phyloP scores from a whole-genome alignment of 805 yeast species.

The Ogataea trehaloabstinens region DNA sequence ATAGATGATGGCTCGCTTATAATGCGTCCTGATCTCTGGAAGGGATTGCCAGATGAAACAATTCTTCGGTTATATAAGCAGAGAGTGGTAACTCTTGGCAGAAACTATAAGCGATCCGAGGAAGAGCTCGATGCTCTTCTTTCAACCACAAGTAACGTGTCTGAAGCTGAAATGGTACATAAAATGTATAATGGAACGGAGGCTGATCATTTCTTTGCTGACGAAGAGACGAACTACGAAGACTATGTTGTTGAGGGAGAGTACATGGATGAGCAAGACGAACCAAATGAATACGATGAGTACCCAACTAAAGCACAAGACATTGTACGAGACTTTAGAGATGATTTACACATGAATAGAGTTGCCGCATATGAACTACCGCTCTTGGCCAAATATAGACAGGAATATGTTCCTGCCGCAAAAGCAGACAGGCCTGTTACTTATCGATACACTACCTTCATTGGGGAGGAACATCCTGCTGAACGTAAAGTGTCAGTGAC shows the following conservation, averaged over 20 bases:
- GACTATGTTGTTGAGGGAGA: constrained; percentile 36
- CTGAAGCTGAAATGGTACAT: constrained; percentile 27
- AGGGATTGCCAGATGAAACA: constrained; percentile 60
- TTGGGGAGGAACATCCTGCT: constrained; percentile 70
- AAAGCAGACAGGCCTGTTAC: constrained; percentile 49
- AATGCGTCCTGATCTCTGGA: constrained; percentile 69
- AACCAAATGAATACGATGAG: constrained; percentile 59
- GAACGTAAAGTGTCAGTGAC: constrained; percentile 66
- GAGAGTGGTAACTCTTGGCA: constrained; percentile 52
- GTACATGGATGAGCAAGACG: constrained; percentile 27
- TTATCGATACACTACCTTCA: constrained; percentile 69
- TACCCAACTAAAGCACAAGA: constrained; percentile 71
- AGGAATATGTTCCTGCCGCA: constrained; percentile 55
- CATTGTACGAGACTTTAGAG: constrained; percentile 67
- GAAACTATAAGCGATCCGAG: constrained; percentile 44
- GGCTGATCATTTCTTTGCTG: constrained; percentile 40
- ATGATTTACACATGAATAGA: constrained; percentile 71
- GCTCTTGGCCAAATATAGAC: constrained; percentile 69
- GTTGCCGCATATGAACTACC: constrained; percentile 94
- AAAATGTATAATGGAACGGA: constrained; percentile 41
- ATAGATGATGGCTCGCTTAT: constrained; percentile 35
- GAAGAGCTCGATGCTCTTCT: constrained; percentile 58
- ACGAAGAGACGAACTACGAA: constrained; percentile 40
- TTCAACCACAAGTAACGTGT: constrained; percentile 35
- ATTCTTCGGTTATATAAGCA: constrained; percentile 60